Percentiles rank a stretch among this genome's conserved stretches.
These are phyloP conservation scores for Verticillium nubilum DNA, from an alignment of 2,329 filamentous ascomycete genomes.

Conservation along the genomic window DNA sequence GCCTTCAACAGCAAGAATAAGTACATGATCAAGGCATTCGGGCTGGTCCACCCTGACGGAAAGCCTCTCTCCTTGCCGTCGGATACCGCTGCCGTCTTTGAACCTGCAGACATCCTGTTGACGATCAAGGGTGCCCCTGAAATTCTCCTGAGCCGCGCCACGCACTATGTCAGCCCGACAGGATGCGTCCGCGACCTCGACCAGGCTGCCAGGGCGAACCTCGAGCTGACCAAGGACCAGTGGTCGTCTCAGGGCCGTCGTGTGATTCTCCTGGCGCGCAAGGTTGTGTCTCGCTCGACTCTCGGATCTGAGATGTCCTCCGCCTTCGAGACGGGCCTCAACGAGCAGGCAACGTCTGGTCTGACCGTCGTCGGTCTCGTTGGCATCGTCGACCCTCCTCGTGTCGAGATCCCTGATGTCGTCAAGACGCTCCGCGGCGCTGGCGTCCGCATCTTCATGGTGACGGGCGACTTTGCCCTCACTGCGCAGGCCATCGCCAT, in stretches of 20 bases:
- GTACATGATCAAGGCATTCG: slow-evolving; percentile 66
- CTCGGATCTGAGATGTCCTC: slow-evolving; percentile 5
- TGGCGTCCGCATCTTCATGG: slow-evolving; percentile 76
- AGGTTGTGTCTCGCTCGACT: slow-evolving; percentile 25
- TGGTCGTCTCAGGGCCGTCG: slow-evolving; percentile 67
- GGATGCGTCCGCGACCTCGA: slow-evolving; percentile 55
- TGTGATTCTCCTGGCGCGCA: slow-evolving; percentile 41
- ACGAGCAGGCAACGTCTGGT: slow-evolving; percentile 58
- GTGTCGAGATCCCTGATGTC: slow-evolving; percentile 69
- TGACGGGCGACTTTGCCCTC: slow-evolving; percentile 76
- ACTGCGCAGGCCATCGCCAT: slow-evolving; percentile 74
- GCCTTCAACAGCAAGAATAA: slow-evolving; percentile 83
- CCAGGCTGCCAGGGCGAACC: slow-evolving; percentile 54
- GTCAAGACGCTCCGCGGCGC: slow-evolving; percentile 66
- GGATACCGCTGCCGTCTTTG: slow-evolving; percentile 16
- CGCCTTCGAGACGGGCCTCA: slow-evolving; percentile 38
- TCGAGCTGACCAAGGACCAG: slow-evolving; percentile 41
- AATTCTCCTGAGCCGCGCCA: slow-evolving; percentile 61
- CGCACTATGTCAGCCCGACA: slow-evolving; percentile 49
- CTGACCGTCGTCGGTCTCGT: slow-evolving; percentile 76
- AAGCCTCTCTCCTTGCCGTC: slow-evolving; percentile 8
- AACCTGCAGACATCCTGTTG: slow-evolving; percentile 36
- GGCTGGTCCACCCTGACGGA: slow-evolving; percentile 27
- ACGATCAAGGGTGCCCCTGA: slow-evolving; percentile 80
- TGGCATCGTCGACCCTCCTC: slow-evolving; percentile 82